These are phyloP conservation scores for Amaranthus cruentus DNA, from an alignment of 148 eudicot genomes.

Conservation along the genomic window DNA sequence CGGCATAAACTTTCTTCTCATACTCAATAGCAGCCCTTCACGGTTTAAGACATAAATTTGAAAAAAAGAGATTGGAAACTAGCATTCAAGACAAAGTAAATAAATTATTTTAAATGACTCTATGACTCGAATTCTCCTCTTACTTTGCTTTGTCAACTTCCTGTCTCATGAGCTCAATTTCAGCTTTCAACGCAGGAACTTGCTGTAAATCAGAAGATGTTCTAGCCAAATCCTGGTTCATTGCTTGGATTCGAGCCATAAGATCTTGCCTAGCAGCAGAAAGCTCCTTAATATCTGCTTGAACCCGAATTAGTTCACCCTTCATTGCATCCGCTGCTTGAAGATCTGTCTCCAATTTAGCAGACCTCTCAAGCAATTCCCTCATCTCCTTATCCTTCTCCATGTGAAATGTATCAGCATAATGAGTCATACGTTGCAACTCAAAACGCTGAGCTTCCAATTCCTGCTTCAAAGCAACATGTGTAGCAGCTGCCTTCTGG, in stretches of 20 bases:
- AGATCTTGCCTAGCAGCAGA: slow-evolving; percentile 65
- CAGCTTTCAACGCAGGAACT: slow-evolving; percentile 66
- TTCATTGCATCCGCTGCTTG: slow-evolving; percentile 63
- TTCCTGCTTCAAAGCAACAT: slow-evolving; percentile 92
- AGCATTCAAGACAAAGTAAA: neutral
- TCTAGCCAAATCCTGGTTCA: slow-evolving; percentile 74
- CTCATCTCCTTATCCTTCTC: slow-evolving; percentile 81
- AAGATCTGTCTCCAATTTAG: slow-evolving; percentile 74
- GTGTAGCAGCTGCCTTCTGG: slow-evolving; percentile 82
- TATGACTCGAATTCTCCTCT: slow-evolving; percentile 4
- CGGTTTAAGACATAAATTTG: neutral
- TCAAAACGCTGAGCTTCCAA: slow-evolving; percentile 68
- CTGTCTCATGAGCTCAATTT: slow-evolving; percentile 65
- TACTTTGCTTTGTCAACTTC: slow-evolving; percentile 84
- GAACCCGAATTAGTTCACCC: slow-evolving; percentile 67
- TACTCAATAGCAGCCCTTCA: slow-evolving; percentile 86
- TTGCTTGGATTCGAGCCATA: slow-evolving; percentile 56
- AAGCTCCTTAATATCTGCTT: slow-evolving; percentile 68
- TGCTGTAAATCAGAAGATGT: slow-evolving; percentile 72
- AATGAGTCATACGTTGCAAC: slow-evolving; percentile 56
- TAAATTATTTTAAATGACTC: neutral
- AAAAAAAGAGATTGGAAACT: slow-evolving; percentile 1
- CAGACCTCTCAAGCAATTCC: slow-evolving; percentile 61
- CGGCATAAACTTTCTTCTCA: slow-evolving; percentile 88
- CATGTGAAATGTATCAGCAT: slow-evolving; percentile 44